Evolutionary conservation across 768 basidiomycete species (phyloP).

Genomic region (Antrodiella citrinella): DNA sequence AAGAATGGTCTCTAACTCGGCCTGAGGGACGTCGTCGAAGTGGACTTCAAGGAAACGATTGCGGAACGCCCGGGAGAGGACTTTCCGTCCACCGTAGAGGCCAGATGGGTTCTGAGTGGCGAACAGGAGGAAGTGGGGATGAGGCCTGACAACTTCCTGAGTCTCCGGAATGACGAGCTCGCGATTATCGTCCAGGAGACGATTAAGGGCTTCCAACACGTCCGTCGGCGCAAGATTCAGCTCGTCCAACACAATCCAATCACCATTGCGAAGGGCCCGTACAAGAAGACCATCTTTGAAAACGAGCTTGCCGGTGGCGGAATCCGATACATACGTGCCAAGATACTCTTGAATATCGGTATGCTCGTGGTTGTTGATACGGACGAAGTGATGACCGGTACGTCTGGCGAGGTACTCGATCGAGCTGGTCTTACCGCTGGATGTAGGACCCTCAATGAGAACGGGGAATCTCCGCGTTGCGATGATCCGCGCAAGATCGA

Average conservation of each 20-base stretch:
- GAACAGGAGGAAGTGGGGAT: conserved; percentile 95
- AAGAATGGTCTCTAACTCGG: conserved; percentile 89
- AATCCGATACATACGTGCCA: conserved; percentile 93
- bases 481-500: conserved; percentile 89
- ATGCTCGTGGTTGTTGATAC: conserved; percentile 99
- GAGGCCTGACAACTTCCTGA: conserved; percentile 87
- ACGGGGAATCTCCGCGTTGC: conserved; percentile 87
- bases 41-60: conserved; percentile 97
- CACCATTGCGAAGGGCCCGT: conserved; percentile 80
- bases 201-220: conserved; percentile 94
- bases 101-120: conserved; percentile 98
- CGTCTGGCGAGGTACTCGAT: conserved; percentile 90
- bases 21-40: conserved; percentile 93
- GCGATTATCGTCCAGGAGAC: conserved; percentile 94
- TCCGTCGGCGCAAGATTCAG: conserved; percentile 97
- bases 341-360: conserved; percentile 99
- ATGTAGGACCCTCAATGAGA: conserved; percentile 96
- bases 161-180: conserved; percentile 95
- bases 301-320: conserved; percentile 84
- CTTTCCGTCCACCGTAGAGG: conserved; percentile 89
- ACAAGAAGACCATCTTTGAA: conserved; percentile 95
- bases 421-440: conserved; percentile 94
- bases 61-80: conserved; percentile 91
- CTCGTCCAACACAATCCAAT: conserved; percentile 98
- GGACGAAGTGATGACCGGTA: conserved; percentile 92